Base-by-base conservation (phyloP, 768 basidiomycete genomes). In the Mycena olivaceomarginata region DNA sequence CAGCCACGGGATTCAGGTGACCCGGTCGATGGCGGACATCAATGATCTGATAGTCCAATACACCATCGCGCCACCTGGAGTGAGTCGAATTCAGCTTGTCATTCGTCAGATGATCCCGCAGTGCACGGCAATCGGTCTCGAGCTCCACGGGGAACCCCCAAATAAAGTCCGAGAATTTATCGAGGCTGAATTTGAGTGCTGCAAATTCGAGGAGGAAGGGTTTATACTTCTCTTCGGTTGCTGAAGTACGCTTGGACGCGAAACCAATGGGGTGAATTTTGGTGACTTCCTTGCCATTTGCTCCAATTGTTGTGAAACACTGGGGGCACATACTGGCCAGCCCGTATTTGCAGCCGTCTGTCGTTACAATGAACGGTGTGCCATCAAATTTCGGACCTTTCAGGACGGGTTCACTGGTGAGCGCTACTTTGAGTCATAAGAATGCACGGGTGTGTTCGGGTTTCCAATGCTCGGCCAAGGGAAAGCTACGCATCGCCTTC, bases 151-250 rank as follows among this genome's bases (percentile, higher is more conserved):
- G 72, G 81, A 0, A 84, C 84, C 57, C 82, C 77, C 9, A 85
- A 13, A 40, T 80, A 73, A 16, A 78, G 46, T 31, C 80, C 70
- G 41, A 69, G 67, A 82, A 60, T 82, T 81, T 71, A n/a, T 71
- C 66, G 80, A 80, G 6, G 82, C 83, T 12, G 59, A 71, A 71
- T 48, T 71, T 71, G 3, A 71, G 70, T 11, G 70, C 70, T 2
- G 85, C 85, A 65, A 86, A 85, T 65, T 87, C 84, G 18, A 84
- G 80, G 5, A 85, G 70, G 68, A 82, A 86, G 0, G 83, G 85
- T 69, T 81, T 80, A 75, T 85, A 86, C 5, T 70, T 16, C 15
- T 59, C 57, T 37, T 59, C 43, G 11, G 43, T 11, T 45, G 43
- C 11, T 13, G 43, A 45, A 13, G 43, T 45, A 13, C 43, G 43